A percentile compares a stretch with the other conserved stretches of the same genome.
phyloP scores from a whole-genome alignment of 2,329 filamentous ascomycete species.

The Exophiala sp. region DNA sequence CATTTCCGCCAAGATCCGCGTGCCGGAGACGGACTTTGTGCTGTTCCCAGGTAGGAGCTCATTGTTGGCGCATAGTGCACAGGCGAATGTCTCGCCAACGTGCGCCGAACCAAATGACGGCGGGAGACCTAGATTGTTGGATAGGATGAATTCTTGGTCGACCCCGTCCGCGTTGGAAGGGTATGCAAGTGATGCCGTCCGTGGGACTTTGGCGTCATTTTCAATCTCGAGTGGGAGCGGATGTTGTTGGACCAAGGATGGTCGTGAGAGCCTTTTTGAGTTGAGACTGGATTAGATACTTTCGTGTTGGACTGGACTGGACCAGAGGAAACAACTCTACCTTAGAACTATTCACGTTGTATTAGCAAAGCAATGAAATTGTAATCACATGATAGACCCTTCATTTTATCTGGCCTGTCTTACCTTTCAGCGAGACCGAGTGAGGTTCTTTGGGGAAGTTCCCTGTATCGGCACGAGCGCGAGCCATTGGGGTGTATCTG shows the following conservation, averaged over 20 bases:
- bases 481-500: slow-evolving; percentile 36
- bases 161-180: slow-evolving; percentile 42
- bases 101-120: slow-evolving; percentile 91
- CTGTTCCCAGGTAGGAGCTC: slow-evolving; percentile 53
- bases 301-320: neutral
- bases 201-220: slow-evolving; percentile 47
- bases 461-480: slow-evolving; percentile 41
- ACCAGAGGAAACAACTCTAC: slow-evolving; percentile 36
- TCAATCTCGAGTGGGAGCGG: slow-evolving; percentile 45
- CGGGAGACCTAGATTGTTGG: slow-evolving; percentile 67
- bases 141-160: slow-evolving; percentile 53
- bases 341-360: slow-evolving; percentile 47
- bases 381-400: slow-evolving; percentile 12
- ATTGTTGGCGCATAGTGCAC: slow-evolving; percentile 94
- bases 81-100: slow-evolving; percentile 91
- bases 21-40: slow-evolving; percentile 61
- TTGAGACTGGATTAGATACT: slow-evolving; percentile 2
- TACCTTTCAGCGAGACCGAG: slow-evolving; percentile 71
- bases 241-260: slow-evolving; percentile 45
- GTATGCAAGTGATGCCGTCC: slow-evolving; percentile 72
- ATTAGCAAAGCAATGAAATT: slow-evolving; percentile 8
- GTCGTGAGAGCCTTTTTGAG: slow-evolving; percentile 68
- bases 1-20: slow-evolving; percentile 87
- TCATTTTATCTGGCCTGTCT: too few relatives aligned
- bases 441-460: slow-evolving; percentile 66